phyloP scores from a whole-genome alignment of 1,284 basidiomycete species.

The Pterulicium gracile region DNA sequence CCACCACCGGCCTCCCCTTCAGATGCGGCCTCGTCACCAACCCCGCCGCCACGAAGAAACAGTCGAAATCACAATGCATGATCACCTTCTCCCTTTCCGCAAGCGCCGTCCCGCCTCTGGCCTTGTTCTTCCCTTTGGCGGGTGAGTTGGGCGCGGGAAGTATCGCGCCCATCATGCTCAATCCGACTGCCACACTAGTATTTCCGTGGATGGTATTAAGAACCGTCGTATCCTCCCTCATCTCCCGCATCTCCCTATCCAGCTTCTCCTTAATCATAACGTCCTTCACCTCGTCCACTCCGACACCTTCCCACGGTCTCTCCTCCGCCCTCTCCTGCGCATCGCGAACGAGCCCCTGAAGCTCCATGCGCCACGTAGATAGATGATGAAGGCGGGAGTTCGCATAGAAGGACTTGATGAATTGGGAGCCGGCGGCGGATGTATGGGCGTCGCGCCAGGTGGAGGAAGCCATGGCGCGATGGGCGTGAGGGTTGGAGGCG shows the following conservation, averaged over 20 bases:
- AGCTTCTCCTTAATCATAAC: constrained; percentile 20
- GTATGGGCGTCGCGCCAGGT: constrained; percentile 86
- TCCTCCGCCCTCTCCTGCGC: constrained; percentile 64
- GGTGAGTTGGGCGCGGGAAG: constrained; percentile 32
- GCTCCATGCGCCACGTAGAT: constrained; percentile 87
- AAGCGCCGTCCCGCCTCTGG: constrained; percentile 28
- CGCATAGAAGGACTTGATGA: background rate
- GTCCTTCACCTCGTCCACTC: constrained; percentile 8
- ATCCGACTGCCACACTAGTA: too few species aligned
- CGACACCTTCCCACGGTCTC: constrained; percentile 12
- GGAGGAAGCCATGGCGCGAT: constrained; percentile 68
- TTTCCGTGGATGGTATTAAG: too few species aligned
- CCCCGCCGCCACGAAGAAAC: constrained; percentile 93
- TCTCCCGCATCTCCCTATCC: constrained; percentile 12
- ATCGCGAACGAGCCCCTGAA: constrained; percentile 72
- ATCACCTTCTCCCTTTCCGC: constrained; percentile 50
- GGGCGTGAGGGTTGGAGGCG: constrained; percentile 58
- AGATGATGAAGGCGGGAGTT: constrained; percentile 89
- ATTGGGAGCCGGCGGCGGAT: constrained; percentile 44
- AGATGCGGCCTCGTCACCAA: constrained; percentile 69
- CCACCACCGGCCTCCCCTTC: constrained; percentile 81
- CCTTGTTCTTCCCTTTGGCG: constrained; percentile 46
- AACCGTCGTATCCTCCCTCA: constrained; percentile 14
- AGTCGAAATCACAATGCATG: constrained; percentile 96
- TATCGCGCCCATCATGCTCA: constrained; percentile 52